phyloP scores from a whole-genome alignment of 2,329 filamentous ascomycete species.

The Penicillium sp. region DNA sequence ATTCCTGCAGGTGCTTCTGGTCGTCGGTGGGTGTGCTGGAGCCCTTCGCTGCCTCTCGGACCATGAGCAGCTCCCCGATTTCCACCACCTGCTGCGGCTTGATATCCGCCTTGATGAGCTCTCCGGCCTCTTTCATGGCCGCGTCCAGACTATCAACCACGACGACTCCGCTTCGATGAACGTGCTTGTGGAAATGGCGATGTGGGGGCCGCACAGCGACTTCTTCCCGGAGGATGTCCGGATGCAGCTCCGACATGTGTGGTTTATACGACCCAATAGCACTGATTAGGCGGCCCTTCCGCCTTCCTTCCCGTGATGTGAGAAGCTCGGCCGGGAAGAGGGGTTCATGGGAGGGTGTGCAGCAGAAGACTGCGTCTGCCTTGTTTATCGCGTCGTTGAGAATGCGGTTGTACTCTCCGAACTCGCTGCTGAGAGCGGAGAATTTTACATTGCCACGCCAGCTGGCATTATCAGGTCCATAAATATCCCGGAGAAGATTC shows the following conservation, averaged over 20 bases:
- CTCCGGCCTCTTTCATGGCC: constrained; percentile 81
- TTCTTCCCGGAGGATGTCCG: constrained; percentile 72
- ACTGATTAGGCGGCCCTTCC: constrained; percentile 50
- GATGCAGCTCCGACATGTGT: constrained; percentile 82
- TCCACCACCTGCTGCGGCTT: constrained; percentile 79
- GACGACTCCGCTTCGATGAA: constrained; percentile 63
- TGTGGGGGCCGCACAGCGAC: constrained; percentile 53
- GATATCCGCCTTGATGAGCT: constrained; percentile 79
- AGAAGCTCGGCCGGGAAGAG: constrained; percentile 77
- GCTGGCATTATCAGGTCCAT: constrained; percentile 57
- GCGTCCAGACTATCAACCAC: constrained; percentile 74
- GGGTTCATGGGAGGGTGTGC: constrained; percentile 74
- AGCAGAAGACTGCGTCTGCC: constrained; percentile 85
- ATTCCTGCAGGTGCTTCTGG: constrained; percentile 57
- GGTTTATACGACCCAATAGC: constrained; percentile 61
- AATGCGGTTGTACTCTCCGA: constrained; percentile 70
- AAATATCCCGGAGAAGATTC: constrained; percentile 59
- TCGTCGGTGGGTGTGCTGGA: constrained; percentile 31
- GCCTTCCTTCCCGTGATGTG: constrained; percentile 60
- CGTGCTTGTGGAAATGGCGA: constrained; percentile 56
- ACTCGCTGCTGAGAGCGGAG: constrained; percentile 69
- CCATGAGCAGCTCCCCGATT: constrained; percentile 77
- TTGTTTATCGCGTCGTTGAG: constrained; percentile 71
- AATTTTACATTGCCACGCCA: constrained; percentile 73
- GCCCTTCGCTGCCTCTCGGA: constrained; percentile 56